Evolutionary conservation across 2,329 filamentous ascomycete genomes (phyloP), one percentile per base, ranked within the genome.

Genomic region (Trichoderma polysporum): DNA sequence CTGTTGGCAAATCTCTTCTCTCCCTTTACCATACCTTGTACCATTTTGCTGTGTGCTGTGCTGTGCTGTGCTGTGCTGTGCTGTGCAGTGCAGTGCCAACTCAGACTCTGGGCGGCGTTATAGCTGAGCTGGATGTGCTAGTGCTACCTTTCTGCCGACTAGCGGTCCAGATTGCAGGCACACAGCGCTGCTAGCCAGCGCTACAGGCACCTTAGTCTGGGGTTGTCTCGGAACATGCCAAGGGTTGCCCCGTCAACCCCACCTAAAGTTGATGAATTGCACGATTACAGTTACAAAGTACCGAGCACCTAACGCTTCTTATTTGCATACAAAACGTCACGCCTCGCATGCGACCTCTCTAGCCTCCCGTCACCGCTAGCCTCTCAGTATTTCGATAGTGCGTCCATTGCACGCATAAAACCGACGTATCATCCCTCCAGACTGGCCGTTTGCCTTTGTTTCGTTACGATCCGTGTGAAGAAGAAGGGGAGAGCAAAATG

Each of bases 241-340:
- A 45, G 66, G 66, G 72, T 73, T 73, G 72, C 72, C 71, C 47
- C 54, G 72, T 66, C 71, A 73, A 73, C 71, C 67, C 22, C 56
- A 17, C 49, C 62, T 15, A 35, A 33, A 50, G 39, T 49, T 27
- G 50, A 67, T 62, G 33, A 49, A 58, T 62, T 52, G 49, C 61
- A n/a, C 47, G 37, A 52, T n/a, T 63, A 22, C 27, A 63, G 15
- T 25, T 45, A 41, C 37, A 45, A 33, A 54, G 60, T 41, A 54
- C 60, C 60, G 60, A 45, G 33, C 47, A 31, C 33, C 45, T 54
- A n/a, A 22, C 35, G 50, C n/a, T 29, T 47, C 47, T 68, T 54
- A 63, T 69, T 66, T 47, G 62, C 57, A 50, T 69, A 68, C 67
- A 64, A 69, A 70, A 68, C 50, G 57, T 61, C 58, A 57, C 65